These are phyloP conservation scores for Mortierella antarctica DNA, from an alignment of 192 early-diverging fungal species.

Conservation along the genomic window DNA sequence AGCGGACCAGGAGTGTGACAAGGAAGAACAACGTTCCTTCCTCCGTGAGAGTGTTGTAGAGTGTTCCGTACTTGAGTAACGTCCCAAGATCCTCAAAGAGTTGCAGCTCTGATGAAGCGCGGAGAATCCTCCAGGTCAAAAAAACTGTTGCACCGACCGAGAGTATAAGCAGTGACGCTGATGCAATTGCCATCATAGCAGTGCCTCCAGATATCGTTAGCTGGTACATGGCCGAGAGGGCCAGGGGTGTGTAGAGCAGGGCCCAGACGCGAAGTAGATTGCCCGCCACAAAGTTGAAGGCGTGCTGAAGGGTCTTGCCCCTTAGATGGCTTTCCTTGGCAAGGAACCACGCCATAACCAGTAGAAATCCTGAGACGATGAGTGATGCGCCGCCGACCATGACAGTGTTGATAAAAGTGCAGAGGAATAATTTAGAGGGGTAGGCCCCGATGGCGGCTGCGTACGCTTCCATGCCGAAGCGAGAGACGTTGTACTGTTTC, in stretches of 20 bases:
- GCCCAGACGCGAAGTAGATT: constrained; percentile 51
- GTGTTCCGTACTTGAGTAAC: constrained; percentile 55
- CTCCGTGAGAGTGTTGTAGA: constrained; percentile 61
- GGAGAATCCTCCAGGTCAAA: constrained; percentile 53
- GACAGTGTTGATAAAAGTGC: constrained; percentile 33
- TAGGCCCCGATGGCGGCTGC: constrained; percentile 47
- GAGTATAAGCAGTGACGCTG: constrained; percentile 47
- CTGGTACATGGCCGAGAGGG: constrained; percentile 59
- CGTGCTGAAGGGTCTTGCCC: constrained; percentile 49
- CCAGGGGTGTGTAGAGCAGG: constrained; percentile 55
- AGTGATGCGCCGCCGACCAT: constrained; percentile 33
- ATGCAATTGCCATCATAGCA: constrained; percentile 32
- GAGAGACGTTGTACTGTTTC: constrained; percentile 26
- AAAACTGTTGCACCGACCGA: constrained; percentile 41
- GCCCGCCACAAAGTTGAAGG: constrained; percentile 45
- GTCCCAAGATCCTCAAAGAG: constrained; percentile 53
- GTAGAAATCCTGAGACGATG: constrained; percentile 20
- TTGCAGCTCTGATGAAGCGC: constrained; percentile 33
- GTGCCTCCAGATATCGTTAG: constrained; percentile 54
- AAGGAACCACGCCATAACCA: constrained; percentile 17
- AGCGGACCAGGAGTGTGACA: constrained; percentile 38
- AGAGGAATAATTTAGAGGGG: constrained; percentile 25
- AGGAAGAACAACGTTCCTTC: constrained; percentile 55
- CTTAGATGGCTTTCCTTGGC: constrained; percentile 36
- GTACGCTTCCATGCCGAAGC: constrained; percentile 38